Conservation (phyloP, 2,329 filamentous ascomycete species). For the Penicillium sp. region DNA sequence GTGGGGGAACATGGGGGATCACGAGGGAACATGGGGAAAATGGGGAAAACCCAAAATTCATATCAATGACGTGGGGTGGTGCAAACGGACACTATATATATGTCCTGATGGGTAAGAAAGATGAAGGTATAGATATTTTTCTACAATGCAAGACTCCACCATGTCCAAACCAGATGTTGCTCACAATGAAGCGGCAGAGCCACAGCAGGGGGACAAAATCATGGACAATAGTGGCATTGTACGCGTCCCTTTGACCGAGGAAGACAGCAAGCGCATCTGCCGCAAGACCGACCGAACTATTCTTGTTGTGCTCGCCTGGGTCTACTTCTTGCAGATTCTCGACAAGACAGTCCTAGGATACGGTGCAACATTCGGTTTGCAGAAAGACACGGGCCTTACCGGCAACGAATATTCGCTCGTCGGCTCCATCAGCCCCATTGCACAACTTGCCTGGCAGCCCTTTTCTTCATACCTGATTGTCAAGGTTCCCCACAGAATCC, state of each 20-base stretch:
- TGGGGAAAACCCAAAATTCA: not conserved
- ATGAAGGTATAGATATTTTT: constrained; percentile 1
- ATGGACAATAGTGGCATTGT: constrained; percentile 19
- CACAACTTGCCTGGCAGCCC: constrained; percentile 62
- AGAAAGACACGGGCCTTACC: constrained; percentile 51
- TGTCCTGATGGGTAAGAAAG: not conserved
- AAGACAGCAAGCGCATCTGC: constrained; percentile 55
- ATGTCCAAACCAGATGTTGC: constrained; percentile 21
- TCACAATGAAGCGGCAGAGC: constrained; percentile 23
- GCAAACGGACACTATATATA: not conserved
- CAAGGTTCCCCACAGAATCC: constrained; percentile 58
- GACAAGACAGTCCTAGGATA: constrained; percentile 61
- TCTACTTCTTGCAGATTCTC: constrained; percentile 53
- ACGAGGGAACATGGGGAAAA: not conserved
- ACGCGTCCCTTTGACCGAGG: constrained; percentile 33
- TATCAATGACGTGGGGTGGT: not conserved
- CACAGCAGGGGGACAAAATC: constrained; percentile 12
- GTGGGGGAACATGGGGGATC: constrained; percentile 3
- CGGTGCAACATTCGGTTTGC: constrained; percentile 57
- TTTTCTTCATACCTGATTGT: constrained; percentile 62
- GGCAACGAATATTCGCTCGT: constrained; percentile 59
- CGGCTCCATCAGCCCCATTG: constrained; percentile 59
- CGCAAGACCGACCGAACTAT: constrained; percentile 63
- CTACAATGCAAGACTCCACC: not conserved
- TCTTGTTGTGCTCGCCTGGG: constrained; percentile 49